Evolutionary conservation across 1,284 basidiomycete species (phyloP).

Genomic region (Ganoderma multipileum): DNA sequence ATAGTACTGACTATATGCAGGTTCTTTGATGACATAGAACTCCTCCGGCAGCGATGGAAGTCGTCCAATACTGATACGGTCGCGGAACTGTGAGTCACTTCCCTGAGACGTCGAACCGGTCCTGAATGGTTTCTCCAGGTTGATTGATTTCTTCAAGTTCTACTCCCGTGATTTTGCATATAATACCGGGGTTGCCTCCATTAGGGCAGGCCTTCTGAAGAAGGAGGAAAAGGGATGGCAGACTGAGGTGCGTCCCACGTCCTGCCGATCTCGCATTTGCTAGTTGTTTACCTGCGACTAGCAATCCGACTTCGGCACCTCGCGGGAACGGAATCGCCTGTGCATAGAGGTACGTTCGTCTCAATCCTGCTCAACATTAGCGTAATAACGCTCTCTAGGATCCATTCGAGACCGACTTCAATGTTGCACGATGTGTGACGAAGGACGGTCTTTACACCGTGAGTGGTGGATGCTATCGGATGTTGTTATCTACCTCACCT

Average conservation of each 20-base stretch:
- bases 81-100: conserved; percentile 80
- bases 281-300: conserved; percentile 5
- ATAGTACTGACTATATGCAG: conserved; percentile 43
- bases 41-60: conserved; percentile 90
- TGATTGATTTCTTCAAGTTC: conserved; percentile 98
- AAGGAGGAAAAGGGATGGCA: conserved; percentile 96
- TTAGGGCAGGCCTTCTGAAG: conserved; percentile 87
- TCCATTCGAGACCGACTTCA: conserved; percentile 95
- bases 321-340: conserved; percentile 88
- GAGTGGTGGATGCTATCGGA: conserved; percentile 35
- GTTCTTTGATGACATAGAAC: conserved; percentile 98
- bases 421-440: conserved; percentile 96
- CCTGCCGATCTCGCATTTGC: not conserved
- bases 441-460: conserved; percentile 96
- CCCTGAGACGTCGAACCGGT: not conserved
- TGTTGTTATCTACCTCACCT: not conserved
- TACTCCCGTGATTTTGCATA: conserved; percentile 95
- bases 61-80: conserved; percentile 94
- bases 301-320: conserved; percentile 67
- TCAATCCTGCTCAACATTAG: not conserved
- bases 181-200: conserved; percentile 90
- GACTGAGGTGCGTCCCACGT: conserved; percentile 72
- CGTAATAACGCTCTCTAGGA: conserved; percentile 61
- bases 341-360: conserved; percentile 82
- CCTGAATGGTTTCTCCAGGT: conserved; percentile 48